These are phyloP conservation scores for Dioszegia hungarica DNA, from an alignment of 768 basidiomycete genomes.

Conservation along the genomic window DNA sequence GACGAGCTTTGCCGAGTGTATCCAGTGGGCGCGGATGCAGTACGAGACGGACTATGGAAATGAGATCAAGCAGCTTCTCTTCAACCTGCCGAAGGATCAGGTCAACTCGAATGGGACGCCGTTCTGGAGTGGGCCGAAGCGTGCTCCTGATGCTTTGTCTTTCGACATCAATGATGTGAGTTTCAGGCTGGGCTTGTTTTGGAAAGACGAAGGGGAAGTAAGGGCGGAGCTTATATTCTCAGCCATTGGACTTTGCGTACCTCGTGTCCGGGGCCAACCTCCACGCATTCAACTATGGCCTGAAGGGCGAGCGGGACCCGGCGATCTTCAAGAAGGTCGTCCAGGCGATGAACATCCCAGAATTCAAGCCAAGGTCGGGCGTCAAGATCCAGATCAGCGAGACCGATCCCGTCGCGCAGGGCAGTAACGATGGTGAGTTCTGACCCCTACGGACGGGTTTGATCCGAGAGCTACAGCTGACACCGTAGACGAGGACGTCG, in stretches of 20 bases:
- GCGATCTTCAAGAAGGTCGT: constrained; percentile 75
- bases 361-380: constrained; percentile 87
- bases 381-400: constrained; percentile 92
- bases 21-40: constrained; percentile 89
- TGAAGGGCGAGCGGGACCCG: constrained; percentile 80
- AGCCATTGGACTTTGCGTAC: constrained; percentile 82
- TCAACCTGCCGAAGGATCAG: constrained; percentile 91
- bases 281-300: constrained; percentile 95
- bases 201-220: background rate
- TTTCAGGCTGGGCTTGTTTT: constrained; percentile 15
- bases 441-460: background rate
- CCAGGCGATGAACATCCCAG: constrained; percentile 76
- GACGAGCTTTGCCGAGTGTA: constrained; percentile 93
- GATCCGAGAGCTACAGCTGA: background rate
- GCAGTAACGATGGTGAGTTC: constrained; percentile 47
- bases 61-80: constrained; percentile 84
- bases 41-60: constrained; percentile 94
- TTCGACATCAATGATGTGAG: constrained; percentile 85
- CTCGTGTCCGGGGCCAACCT: constrained; percentile 91
- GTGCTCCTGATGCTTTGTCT: constrained; percentile 82
- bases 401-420: constrained; percentile 69
- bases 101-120: constrained; percentile 82
- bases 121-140: constrained; percentile 98
- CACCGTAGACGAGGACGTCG: constrained; percentile 52
- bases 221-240: background rate